These are phyloP conservation scores for Gloeostereum incarnatum DNA, from an alignment of 768 basidiomycete genomes.

Conservation along the genomic window DNA sequence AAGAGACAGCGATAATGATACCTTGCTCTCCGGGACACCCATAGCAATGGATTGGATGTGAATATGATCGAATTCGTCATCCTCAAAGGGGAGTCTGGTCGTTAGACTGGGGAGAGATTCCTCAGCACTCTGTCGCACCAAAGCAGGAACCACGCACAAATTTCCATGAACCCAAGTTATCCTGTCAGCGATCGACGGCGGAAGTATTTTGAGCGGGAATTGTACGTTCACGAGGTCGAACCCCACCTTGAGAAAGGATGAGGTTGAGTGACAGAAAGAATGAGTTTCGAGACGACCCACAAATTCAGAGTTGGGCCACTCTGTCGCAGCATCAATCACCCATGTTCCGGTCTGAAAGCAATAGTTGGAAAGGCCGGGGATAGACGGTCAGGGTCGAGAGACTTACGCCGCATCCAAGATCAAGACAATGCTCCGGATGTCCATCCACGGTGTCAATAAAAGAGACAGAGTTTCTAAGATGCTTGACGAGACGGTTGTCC, in stretches of 20 bases:
- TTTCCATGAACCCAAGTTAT: constrained; percentile 73
- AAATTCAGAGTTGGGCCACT: constrained; percentile 58
- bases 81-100: constrained; percentile 70
- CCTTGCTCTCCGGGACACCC: constrained; percentile 73
- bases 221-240: constrained; percentile 76
- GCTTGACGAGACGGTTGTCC: constrained; percentile 38
- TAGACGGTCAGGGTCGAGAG: background rate
- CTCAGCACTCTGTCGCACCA: background rate
- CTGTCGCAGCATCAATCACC: constrained; percentile 64
- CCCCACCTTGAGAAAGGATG: constrained; percentile 42
- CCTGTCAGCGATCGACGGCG: constrained; percentile 40
- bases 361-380: constrained; percentile 4
- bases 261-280: background rate
- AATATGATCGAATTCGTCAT: constrained; percentile 78
- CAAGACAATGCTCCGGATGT: constrained; percentile 45
- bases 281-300: constrained; percentile 26
- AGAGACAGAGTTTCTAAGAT: constrained; percentile 45
- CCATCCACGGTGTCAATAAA: constrained; percentile 49
- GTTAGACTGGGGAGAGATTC: constrained; percentile 40
- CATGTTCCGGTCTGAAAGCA: constrained; percentile 50
- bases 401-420: constrained; percentile 70
- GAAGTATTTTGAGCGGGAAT: constrained; percentile 43
- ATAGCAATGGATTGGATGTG: constrained; percentile 57
- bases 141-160: constrained; percentile 39
- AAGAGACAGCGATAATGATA: constrained; percentile 12